Evolutionary conservation across 495 filamentous ascomycete genomes (phyloP).

Genomic region (Margaritispora aquatica): DNA sequence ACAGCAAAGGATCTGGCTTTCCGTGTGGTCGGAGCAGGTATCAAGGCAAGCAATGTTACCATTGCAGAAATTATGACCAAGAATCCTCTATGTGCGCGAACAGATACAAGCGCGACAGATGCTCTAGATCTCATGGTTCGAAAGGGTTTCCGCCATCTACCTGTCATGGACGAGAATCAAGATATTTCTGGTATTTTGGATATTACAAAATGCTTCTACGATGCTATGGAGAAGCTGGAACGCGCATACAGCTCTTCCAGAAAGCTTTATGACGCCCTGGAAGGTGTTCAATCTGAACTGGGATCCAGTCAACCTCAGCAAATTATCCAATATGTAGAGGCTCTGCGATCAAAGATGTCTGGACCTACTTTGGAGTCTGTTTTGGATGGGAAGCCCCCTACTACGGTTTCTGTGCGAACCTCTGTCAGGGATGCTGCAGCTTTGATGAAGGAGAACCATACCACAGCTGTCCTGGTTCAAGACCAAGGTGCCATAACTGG

Average conservation of each 20-base stretch:
- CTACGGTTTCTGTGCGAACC: constrained; percentile 90
- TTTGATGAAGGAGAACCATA: constrained; percentile 97
- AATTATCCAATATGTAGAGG: constrained; percentile 98
- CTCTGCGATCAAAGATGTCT: constrained; percentile 92
- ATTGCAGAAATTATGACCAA: constrained; percentile 99
- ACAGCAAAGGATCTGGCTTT: constrained; percentile 98
- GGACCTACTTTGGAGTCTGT: constrained; percentile 95
- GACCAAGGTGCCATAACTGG: constrained; percentile 96
- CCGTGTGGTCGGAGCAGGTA: constrained; percentile 87
- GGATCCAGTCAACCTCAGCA: constrained; percentile 96
- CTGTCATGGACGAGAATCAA: constrained; percentile 99
- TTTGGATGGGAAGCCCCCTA: constrained; percentile 82
- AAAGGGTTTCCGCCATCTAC: constrained; percentile 95
- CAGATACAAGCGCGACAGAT: constrained; percentile 96
- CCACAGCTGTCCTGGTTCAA: constrained; percentile 91
- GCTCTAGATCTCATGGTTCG: constrained; percentile 96
- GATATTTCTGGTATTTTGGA: constrained; percentile 97
- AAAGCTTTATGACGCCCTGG: constrained; percentile 93
- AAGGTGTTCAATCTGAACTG: constrained; percentile 97
- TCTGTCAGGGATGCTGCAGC: constrained; percentile 92
- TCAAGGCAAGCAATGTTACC: constrained; percentile 82
- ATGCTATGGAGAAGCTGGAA: constrained; percentile 99
- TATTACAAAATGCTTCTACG: constrained; percentile 99
- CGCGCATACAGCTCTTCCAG: constrained; percentile 93
- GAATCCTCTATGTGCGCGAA: constrained; percentile 94